phyloP scores from a whole-genome alignment of 305 asterid species.

The Ruellia speciosa region DNA sequence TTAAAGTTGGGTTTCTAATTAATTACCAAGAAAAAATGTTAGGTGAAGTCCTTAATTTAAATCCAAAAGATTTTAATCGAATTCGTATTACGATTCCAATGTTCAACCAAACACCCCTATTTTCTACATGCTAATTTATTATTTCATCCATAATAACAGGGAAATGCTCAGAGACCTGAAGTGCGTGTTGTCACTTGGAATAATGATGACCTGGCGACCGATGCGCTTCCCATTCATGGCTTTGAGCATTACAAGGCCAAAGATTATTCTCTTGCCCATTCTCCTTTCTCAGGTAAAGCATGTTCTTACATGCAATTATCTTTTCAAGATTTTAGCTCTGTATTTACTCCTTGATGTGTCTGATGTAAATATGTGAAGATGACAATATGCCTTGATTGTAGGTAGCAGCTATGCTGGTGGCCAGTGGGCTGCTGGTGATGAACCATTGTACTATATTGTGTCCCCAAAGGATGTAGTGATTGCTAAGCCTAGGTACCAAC shows the following conservation, averaged over 20 bases:
- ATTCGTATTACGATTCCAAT: no score
- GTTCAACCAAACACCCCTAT: neutral
- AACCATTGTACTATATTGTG: conserved; percentile 81
- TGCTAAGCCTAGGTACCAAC: conserved; percentile 99
- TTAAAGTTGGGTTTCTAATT: no score
- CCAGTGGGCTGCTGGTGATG: conserved; percentile 99
- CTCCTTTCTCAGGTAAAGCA: conserved; percentile 86
- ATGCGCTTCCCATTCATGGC: conserved; percentile 90
- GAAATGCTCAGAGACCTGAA: conserved; percentile 97
- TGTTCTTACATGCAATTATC: conserved; percentile 15
- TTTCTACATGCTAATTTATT: conserved; percentile 14
- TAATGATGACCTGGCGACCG: conserved; percentile 90
- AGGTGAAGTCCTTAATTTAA: no score
- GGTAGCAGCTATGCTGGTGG: conserved; percentile 96
- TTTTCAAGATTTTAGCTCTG: neutral
- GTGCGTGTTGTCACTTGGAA: conserved; percentile 90
- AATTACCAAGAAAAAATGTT: no score
- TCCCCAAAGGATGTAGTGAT: conserved; percentile 97
- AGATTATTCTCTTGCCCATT: conserved; percentile 91
- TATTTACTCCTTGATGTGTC: conserved; percentile 14
- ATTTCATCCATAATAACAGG: conserved; percentile 41
- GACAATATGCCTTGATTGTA: conserved; percentile 31
- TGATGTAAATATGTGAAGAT: conserved; percentile 19
- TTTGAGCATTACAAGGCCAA: conserved; percentile 97
- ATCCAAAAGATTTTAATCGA: no score